Evolutionary conservation across 768 basidiomycete genomes (phyloP).

Genomic region (Boletus sp.): DNA sequence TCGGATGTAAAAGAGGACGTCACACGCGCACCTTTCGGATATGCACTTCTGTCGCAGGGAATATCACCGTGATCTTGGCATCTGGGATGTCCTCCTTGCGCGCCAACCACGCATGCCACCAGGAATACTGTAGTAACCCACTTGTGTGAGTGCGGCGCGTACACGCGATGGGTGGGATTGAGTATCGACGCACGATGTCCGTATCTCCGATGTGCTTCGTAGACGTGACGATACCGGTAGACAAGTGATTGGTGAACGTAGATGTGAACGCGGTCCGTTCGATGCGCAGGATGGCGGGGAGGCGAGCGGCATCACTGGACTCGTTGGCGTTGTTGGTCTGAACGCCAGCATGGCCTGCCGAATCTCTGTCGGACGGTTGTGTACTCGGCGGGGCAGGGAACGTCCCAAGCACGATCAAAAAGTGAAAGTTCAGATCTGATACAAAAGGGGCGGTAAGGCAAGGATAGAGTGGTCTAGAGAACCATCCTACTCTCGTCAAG

Average conservation of each 20-base stretch:
- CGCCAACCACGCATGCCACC: constrained; percentile 71
- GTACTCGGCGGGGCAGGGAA: constrained; percentile 35
- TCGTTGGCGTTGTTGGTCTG: background rate
- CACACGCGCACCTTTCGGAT: constrained; percentile 54
- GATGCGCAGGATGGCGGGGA: constrained; percentile 66
- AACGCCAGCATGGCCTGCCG: background rate
- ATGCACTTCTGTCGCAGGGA: constrained; percentile 87
- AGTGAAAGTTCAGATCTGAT: constrained; percentile 57
- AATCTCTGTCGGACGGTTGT: background rate
- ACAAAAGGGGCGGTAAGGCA: too few relatives aligned
- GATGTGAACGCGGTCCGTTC: constrained; percentile 71
- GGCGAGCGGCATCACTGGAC: constrained; percentile 18
- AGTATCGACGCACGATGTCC: constrained; percentile 61
- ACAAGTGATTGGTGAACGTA: constrained; percentile 37
- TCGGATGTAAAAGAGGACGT: background rate
- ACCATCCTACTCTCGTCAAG: constrained; percentile 46
- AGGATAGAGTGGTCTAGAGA: background rate
- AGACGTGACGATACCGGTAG: constrained; percentile 36
- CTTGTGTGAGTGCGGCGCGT: background rate
- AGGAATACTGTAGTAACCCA: constrained; percentile 59
- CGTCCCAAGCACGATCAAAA: constrained; percentile 65
- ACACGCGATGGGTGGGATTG: background rate
- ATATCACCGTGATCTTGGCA: constrained; percentile 80
- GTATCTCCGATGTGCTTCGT: constrained; percentile 53
- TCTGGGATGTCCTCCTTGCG: constrained; percentile 47